These are phyloP conservation scores for Stagonosporopsis chrysanthemi DNA, from an alignment of 2,329 filamentous ascomycete genomes.

Conservation along the genomic window DNA sequence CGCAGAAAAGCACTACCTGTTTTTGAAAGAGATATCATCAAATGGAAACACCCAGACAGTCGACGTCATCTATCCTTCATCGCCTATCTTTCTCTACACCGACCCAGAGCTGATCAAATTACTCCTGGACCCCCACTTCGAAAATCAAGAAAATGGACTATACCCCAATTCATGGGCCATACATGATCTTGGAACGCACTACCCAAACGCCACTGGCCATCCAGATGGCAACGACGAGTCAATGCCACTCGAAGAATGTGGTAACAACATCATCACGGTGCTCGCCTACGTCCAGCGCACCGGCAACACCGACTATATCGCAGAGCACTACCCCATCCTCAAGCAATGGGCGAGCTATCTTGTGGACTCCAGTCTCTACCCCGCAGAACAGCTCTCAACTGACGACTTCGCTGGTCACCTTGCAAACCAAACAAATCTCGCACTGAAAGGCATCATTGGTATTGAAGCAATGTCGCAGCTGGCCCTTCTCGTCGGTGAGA, in stretches of 20 bases:
- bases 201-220: conserved; percentile 78
- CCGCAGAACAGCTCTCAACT: conserved; percentile 80
- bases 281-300: conserved; percentile 80
- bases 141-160: conserved; percentile 81
- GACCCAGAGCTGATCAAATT: conserved; percentile 82
- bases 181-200: conserved; percentile 76
- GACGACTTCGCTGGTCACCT: conserved; percentile 85
- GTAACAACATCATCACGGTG: conserved; percentile 84
- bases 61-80: conserved; percentile 85
- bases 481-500: conserved; percentile 66
- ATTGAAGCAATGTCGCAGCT: conserved; percentile 80
- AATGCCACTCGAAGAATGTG: conserved; percentile 80
- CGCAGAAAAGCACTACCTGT: conserved; percentile 73
- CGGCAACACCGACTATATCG: conserved; percentile 60
- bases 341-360: conserved; percentile 82
- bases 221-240: conserved; percentile 73
- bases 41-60: conserved; percentile 87
- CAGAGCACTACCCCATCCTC: conserved; percentile 73
- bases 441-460: conserved; percentile 83
- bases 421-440: conserved; percentile 80
- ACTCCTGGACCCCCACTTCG: conserved; percentile 78
- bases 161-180: conserved; percentile 84
- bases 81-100: conserved; percentile 86
- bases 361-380: conserved; percentile 74
- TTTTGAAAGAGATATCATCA: conserved; percentile 85